phyloP scores from a whole-genome alignment of 2,329 filamentous ascomycete genomes.

The Fusarium drepaniforme region DNA sequence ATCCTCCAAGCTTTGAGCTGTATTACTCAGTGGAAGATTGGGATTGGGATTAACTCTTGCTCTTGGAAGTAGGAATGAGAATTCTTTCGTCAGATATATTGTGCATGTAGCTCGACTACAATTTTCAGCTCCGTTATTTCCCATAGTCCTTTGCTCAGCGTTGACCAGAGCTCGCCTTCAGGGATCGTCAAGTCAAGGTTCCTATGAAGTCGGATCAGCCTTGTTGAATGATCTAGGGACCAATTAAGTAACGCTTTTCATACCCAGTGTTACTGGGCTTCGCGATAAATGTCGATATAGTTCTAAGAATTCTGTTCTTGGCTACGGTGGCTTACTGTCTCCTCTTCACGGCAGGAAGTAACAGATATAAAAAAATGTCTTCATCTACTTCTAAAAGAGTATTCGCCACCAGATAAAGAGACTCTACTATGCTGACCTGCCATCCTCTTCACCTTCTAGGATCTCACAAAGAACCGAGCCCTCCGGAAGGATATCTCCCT shows the following conservation, averaged over 20 bases:
- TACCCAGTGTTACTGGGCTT: no score
- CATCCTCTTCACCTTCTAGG: not conserved
- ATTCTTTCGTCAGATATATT: not conserved
- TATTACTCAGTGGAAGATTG: not conserved
- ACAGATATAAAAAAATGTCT: not conserved
- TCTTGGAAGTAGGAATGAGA: not conserved
- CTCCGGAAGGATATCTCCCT: not conserved
- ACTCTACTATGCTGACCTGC: not conserved
- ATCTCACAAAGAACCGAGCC: not conserved
- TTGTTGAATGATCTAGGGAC: no score
- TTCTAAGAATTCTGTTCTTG: no score
- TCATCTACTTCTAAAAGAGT: not conserved
- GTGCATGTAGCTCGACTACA: not conserved
- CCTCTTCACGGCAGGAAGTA: not conserved
- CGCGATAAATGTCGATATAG: no score
- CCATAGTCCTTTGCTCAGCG: not conserved
- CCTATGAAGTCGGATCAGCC: no score
- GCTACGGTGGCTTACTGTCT: not conserved
- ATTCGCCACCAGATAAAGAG: not conserved
- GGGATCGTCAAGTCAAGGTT: no score
- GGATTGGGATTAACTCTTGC: not conserved
- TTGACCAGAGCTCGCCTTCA: no score
- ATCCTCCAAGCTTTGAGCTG: not conserved
- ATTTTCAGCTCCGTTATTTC: not conserved
- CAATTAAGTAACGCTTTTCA: no score